phyloP scores from a whole-genome alignment of 192 early-diverging fungal species.

The Phycomyces blakesleeanus region DNA sequence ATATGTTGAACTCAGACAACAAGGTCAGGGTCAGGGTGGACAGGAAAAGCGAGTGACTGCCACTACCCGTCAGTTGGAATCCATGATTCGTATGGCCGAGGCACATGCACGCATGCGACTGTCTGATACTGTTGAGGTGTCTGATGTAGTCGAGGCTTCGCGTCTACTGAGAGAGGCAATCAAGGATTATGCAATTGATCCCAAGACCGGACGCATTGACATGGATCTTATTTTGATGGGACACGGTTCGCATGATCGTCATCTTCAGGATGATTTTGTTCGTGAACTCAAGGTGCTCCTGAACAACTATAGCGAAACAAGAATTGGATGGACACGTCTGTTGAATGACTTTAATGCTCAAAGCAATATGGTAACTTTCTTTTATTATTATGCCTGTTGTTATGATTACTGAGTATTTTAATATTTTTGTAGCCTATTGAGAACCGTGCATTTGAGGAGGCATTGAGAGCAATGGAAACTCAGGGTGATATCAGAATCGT shows the following conservation, averaged over 20 bases:
- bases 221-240: constrained; percentile 91
- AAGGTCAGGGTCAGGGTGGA: constrained; percentile 55
- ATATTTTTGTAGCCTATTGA: constrained; percentile 38
- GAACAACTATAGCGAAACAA: constrained; percentile 28
- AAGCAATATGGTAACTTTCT: constrained; percentile 40
- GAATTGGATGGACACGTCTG: constrained; percentile 37
- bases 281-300: constrained; percentile 46
- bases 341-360: constrained; percentile 46
- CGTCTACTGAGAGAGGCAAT: constrained; percentile 84
- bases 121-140: constrained; percentile 63
- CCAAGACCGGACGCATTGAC: constrained; percentile 89
- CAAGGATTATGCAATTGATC: constrained; percentile 89
- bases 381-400: neutral
- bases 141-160: constrained; percentile 88
- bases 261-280: constrained; percentile 54
- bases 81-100: constrained; percentile 94
- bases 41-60: constrained; percentile 70
- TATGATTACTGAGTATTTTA: constrained; percentile 3
- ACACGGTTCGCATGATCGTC: constrained; percentile 72
- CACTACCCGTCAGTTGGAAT: constrained; percentile 93
- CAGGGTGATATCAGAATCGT: constrained; percentile 41
- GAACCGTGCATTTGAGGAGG: constrained; percentile 53
- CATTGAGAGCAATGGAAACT: constrained; percentile 48
- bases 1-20: constrained; percentile 80
- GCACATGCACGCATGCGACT: constrained; percentile 90